Evolutionary conservation across 352 stramenopile species (phyloP), one percentile per base, ranked within the genome.

Genomic region (Achlya hypogyna): DNA sequence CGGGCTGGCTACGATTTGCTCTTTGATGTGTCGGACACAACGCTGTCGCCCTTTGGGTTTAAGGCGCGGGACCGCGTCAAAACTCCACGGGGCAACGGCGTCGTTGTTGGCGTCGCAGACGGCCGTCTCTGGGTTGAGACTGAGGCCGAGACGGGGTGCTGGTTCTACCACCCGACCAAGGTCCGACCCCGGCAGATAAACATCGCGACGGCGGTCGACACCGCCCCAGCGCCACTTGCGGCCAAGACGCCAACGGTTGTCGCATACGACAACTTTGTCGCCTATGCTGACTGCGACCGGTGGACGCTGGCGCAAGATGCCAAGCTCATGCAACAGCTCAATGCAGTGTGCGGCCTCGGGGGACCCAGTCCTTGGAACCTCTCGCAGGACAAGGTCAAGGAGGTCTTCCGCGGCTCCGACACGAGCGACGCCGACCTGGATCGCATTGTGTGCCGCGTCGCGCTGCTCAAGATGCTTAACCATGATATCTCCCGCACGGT

Each of bases 161-260:
- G 88, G 88, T 91, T 88, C 54, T 83, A 89, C 51, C 78, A 93
- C 63, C 78, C 81, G 29, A 88, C 75, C 10, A 84, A 86, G 34
- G 32, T 93, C 18, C 75, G 78, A 4, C 38, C 47, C 12, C 63
- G 68, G 10, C 22, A 35, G 23, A 53, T 70, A 23, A 62, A 69
- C 18, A 56, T 49, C 5, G 4, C 12, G 12, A 49, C 52, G 27
- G 9, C 65, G 16, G 22, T 14, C 49, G 62, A 67, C 47, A 28
- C 65, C 6, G 47, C 67, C 20, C 45, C 69, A 25, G 32, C 64
- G 2, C 5, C 53, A 29, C 52, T 35, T 22, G 16, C 35, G 8
- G 52, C 42, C 8, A 62, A 62, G 32, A 52, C 69, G 38, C 38
- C 56, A 16, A 23, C 18, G 8, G 23, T 45, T 8, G 22, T 67